These are phyloP conservation scores for Calamus simplicifolius DNA, from an alignment of 176 grass and related monocot genomes.

Conservation along the genomic window DNA sequence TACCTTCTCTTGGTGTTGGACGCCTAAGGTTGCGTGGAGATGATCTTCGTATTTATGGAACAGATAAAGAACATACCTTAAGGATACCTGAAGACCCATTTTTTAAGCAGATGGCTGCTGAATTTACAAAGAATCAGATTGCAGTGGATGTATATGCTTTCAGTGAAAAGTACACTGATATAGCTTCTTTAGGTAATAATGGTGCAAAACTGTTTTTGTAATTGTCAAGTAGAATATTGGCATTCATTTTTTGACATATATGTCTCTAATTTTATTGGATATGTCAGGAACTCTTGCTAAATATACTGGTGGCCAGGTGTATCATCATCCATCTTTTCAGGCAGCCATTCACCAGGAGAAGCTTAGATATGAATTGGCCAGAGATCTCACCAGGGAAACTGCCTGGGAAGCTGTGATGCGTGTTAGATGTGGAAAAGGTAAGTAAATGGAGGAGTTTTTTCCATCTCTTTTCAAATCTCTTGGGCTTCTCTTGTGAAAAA, in stretches of 20 bases:
- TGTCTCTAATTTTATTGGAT: slow-evolving; percentile 8
- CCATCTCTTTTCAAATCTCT: too few species aligned
- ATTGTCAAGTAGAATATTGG: too few species aligned
- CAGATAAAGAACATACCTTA: slow-evolving; percentile 78
- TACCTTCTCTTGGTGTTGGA: slow-evolving; percentile 87
- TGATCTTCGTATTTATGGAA: slow-evolving; percentile 85
- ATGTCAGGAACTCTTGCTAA: slow-evolving; percentile 68
- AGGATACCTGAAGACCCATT: slow-evolving; percentile 87
- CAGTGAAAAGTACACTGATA: slow-evolving; percentile 79
- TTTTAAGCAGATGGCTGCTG: slow-evolving; percentile 98
- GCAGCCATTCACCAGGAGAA: slow-evolving; percentile 62
- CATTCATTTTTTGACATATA: slow-evolving; percentile 3
- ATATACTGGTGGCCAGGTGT: slow-evolving; percentile 98
- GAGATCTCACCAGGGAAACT: slow-evolving; percentile 84
- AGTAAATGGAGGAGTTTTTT: slow-evolving; percentile 1
- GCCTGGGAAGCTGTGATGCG: slow-evolving; percentile 99
- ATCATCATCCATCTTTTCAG: slow-evolving; percentile 76
- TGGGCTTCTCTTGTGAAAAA: not conserved
- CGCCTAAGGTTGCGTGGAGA: slow-evolving; percentile 80
- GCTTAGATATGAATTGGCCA: slow-evolving; percentile 69
- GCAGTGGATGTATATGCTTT: slow-evolving; percentile 86
- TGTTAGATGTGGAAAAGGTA: slow-evolving; percentile 98
- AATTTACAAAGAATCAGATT: slow-evolving; percentile 91
- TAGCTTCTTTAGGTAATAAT: slow-evolving; percentile 82
- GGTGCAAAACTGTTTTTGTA: not conserved